Conservation (phyloP, 257 asterid species). For the Jasminum sambac region DNA sequence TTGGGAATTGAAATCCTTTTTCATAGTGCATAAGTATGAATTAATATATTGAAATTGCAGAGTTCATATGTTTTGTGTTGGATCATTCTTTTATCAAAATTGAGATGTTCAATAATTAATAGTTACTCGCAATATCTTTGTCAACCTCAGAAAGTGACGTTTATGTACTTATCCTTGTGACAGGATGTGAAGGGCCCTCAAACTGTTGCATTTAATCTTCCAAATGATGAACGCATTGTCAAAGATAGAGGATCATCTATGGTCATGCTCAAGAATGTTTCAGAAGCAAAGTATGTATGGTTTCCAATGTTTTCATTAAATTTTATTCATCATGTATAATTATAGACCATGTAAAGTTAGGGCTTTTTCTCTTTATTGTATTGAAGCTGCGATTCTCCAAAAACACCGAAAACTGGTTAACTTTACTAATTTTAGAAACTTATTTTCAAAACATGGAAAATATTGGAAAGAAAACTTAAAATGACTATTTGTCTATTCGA, state of each 20-base stretch:
- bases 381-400: too few relatives aligned
- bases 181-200: slow-evolving; percentile 99
- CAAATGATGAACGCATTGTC: slow-evolving; percentile 90
- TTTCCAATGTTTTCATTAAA: neutral
- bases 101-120: neutral
- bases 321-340: neutral
- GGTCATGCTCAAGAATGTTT: slow-evolving; percentile 98
- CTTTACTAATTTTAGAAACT: too few relatives aligned
- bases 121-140: neutral
- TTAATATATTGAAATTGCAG: neutral
- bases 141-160: neutral
- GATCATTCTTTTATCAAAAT: neutral
- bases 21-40: neutral
- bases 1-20: neutral
- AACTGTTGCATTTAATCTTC: slow-evolving; percentile 96
- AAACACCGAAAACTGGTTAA: too few relatives aligned
- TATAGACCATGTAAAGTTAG: neutral
- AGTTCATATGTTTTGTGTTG: neutral
- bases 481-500: too few relatives aligned
- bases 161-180: slow-evolving; percentile 17
- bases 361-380: too few relatives aligned
- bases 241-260: slow-evolving; percentile 92
- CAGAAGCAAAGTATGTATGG: slow-evolving; percentile 80
- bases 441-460: too few relatives aligned
- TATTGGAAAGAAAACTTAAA: too few relatives aligned